These are phyloP conservation scores for Juglanconis oblonga DNA, from an alignment of 2,329 filamentous ascomycete species.

Conservation along the genomic window DNA sequence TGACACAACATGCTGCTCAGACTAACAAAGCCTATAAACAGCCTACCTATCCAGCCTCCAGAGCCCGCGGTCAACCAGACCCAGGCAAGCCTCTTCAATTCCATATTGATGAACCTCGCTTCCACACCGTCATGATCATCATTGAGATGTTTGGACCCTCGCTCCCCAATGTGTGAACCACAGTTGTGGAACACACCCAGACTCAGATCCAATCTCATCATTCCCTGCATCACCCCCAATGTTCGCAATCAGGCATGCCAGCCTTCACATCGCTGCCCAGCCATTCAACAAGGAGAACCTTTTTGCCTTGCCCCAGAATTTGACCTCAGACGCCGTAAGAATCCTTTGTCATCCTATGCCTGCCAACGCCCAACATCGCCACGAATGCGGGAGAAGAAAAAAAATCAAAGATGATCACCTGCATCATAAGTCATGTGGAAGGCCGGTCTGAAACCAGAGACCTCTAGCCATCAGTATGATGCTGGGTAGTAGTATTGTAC, in stretches of 20 bases:
- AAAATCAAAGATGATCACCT: background rate
- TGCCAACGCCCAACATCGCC: background rate
- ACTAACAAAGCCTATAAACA: too few species aligned
- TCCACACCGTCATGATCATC: slow-evolving; percentile 9
- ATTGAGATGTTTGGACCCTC: background rate
- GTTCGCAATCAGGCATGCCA: background rate
- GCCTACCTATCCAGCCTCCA: too few species aligned
- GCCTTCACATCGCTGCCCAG: background rate
- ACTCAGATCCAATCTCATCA: slow-evolving; percentile 7
- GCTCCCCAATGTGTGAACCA: background rate
- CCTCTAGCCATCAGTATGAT: background rate
- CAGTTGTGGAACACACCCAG: background rate
- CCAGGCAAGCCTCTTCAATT: too few species aligned
- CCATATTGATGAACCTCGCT: background rate
- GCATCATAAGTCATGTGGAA: too few species aligned
- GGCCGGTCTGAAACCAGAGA: background rate
- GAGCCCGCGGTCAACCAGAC: too few species aligned
- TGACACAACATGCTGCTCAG: too few species aligned
- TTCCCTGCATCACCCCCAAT: background rate
- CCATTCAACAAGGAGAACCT: background rate
- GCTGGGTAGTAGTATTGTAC: slow-evolving; percentile 10
- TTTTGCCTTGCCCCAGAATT: background rate
- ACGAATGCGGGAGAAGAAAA: background rate
- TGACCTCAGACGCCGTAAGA: background rate
- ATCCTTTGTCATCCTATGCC: background rate